Evolutionary conservation across 441 rosid genomes (phyloP).

Genomic region (Lepidium campestre): DNA sequence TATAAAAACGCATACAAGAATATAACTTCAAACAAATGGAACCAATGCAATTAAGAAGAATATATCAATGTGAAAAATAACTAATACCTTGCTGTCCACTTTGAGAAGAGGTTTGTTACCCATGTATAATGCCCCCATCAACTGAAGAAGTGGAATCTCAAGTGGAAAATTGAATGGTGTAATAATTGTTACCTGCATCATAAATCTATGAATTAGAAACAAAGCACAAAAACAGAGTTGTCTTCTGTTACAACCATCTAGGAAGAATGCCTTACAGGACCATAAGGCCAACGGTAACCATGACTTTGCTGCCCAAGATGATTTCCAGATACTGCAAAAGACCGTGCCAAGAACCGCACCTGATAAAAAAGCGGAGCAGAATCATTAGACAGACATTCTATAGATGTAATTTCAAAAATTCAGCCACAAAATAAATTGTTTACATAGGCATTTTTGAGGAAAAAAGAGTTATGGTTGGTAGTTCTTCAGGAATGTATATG

Average conservation of each 20-base stretch:
- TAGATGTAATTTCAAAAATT: background rate
- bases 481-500: background rate
- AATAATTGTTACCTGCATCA: constrained; percentile 77
- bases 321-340: constrained; percentile 90
- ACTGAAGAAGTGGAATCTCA: constrained; percentile 93
- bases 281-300: constrained; percentile 97
- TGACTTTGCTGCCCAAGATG: constrained; percentile 96
- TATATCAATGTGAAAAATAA: background rate
- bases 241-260: background rate
- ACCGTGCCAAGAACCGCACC: constrained; percentile 94
- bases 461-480: background rate
- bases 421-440: background rate
- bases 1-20: background rate
- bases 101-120: constrained; percentile 94
- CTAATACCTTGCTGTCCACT: constrained; percentile 88
- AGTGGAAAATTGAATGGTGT: constrained; percentile 97
- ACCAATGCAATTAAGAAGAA: background rate
- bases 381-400: background rate
- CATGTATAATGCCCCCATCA: constrained; percentile 98
- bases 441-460: background rate
- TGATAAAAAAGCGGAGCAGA: constrained; percentile 18
- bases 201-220: background rate
- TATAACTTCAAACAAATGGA: background rate
- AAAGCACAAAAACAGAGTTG: background rate
- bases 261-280: constrained; percentile 69